Conservation (phyloP, 805 yeast genomes). For the Saturnispora besseyi region DNA sequence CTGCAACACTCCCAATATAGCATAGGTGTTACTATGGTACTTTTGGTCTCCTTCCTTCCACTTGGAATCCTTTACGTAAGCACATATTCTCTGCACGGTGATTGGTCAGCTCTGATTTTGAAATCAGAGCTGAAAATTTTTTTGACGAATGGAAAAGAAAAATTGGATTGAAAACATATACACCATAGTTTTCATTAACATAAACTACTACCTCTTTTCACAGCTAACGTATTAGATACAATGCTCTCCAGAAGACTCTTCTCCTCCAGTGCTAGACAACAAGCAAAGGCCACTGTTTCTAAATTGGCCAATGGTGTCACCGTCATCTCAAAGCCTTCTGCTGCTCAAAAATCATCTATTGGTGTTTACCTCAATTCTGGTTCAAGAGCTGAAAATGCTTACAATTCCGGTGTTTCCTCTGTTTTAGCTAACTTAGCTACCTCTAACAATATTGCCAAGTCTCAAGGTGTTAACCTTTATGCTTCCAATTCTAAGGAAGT, state of each 20-base stretch:
- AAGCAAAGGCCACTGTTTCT: conserved; percentile 58
- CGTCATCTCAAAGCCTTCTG: conserved; percentile 53
- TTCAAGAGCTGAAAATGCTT: conserved; percentile 68
- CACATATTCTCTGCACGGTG: not conserved
- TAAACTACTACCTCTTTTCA: no score
- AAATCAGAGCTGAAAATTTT: not conserved
- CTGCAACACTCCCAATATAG: no score
- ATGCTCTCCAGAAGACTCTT: conserved; percentile 47
- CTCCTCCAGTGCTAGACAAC: conserved; percentile 37
- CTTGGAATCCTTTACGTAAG: not conserved
- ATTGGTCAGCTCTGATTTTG: not conserved
- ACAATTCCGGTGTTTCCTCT: conserved; percentile 74
- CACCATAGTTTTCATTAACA: no score
- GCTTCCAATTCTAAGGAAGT: conserved; percentile 53
- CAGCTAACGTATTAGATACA: not conserved
- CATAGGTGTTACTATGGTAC: no score
- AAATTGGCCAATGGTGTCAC: conserved; percentile 67
- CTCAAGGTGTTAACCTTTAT: conserved; percentile 49
- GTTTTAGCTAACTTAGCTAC: conserved; percentile 46
- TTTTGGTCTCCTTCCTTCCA: no score
- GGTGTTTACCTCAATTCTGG: conserved; percentile 74
- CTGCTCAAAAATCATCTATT: conserved; percentile 44
- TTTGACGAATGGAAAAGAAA: no score
- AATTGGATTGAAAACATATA: no score
- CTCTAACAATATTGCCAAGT: conserved; percentile 26